Evolutionary conservation across 2,329 filamentous ascomycete species (phyloP).

Genomic region (Curvularia sp.): DNA sequence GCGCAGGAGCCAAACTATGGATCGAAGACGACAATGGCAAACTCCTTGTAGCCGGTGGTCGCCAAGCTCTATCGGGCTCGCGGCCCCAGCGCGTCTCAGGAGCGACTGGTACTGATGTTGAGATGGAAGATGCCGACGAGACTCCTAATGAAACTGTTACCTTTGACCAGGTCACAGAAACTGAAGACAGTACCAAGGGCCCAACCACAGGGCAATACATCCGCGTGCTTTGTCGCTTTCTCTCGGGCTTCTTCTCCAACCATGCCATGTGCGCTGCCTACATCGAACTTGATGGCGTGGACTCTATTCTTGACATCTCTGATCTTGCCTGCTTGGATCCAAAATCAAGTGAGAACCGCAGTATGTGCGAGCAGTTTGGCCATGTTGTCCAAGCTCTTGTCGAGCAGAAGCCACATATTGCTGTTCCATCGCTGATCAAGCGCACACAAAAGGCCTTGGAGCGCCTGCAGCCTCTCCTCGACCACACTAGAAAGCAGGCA

Average conservation of each 20-base stretch:
- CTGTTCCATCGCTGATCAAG: constrained; percentile 80
- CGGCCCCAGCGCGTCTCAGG: constrained; percentile 44
- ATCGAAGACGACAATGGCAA: constrained; percentile 65
- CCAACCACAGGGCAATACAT: constrained; percentile 72
- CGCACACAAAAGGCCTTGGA: constrained; percentile 75
- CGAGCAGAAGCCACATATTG: constrained; percentile 79
- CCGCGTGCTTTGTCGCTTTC: constrained; percentile 76
- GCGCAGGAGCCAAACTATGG: constrained; percentile 82
- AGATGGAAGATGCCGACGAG: constrained; percentile 65
- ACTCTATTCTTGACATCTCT: constrained; percentile 82
- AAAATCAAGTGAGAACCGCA: constrained; percentile 66
- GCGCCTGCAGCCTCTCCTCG: constrained; percentile 69
- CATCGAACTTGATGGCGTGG: constrained; percentile 79
- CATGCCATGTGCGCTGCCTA: constrained; percentile 74
- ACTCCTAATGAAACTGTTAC: constrained; percentile 35
- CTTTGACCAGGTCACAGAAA: constrained; percentile 53
- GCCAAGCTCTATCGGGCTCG: constrained; percentile 52
- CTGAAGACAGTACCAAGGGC: constrained; percentile 59
- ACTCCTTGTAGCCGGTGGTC: constrained; percentile 65
- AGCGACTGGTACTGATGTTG: constrained; percentile 56
- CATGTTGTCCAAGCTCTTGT: constrained; percentile 78
- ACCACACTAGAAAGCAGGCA: constrained; percentile 58
- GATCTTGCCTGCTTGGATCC: constrained; percentile 81
- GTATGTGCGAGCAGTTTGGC: constrained; percentile 72
- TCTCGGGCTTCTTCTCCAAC: constrained; percentile 79